Percentiles rank a stretch among this genome's conserved stretches.
phyloP scores from a whole-genome alignment of 2,329 filamentous ascomycete genomes.

The Cladosporium sp. region DNA sequence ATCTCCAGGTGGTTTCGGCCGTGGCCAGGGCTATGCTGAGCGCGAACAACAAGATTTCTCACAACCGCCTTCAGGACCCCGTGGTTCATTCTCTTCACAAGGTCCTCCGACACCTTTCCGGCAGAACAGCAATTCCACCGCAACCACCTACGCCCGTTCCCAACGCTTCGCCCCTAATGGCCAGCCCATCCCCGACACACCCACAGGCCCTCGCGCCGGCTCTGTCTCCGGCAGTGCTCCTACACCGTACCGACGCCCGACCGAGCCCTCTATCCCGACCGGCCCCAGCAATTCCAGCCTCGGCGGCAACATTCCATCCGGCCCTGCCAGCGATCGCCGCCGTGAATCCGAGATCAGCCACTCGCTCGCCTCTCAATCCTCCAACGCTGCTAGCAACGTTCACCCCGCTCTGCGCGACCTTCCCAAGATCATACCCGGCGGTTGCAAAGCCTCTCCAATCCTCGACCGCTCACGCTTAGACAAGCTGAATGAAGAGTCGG shows the following conservation, averaged over 20 bases:
- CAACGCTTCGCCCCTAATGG: constrained; percentile 36
- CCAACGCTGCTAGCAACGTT: background rate
- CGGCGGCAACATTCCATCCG: constrained; percentile 5
- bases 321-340: constrained; percentile 12
- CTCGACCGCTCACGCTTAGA: constrained; percentile 38
- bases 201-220: constrained; percentile 11
- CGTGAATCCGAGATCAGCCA: constrained; percentile 6
- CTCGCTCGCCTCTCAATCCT: background rate
- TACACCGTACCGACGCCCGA: constrained; percentile 20
- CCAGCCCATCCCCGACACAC: constrained; percentile 23
- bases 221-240: constrained; percentile 18
- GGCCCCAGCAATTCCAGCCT: constrained; percentile 2
- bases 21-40: constrained; percentile 13
- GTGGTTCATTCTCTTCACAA: constrained; percentile 24
- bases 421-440: constrained; percentile 40
- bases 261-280: constrained; percentile 12
- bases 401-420: constrained; percentile 37
- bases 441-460: constrained; percentile 36
- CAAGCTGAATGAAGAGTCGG: constrained; percentile 43
- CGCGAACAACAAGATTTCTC: constrained; percentile 8
- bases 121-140: constrained; percentile 37
- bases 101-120: constrained; percentile 32
- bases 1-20: constrained; percentile 7
- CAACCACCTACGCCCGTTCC: constrained; percentile 41
- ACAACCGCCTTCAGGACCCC: constrained; percentile 28